phyloP scores from a whole-genome alignment of 345 rosid species.

The Laguncularia racemosa region DNA sequence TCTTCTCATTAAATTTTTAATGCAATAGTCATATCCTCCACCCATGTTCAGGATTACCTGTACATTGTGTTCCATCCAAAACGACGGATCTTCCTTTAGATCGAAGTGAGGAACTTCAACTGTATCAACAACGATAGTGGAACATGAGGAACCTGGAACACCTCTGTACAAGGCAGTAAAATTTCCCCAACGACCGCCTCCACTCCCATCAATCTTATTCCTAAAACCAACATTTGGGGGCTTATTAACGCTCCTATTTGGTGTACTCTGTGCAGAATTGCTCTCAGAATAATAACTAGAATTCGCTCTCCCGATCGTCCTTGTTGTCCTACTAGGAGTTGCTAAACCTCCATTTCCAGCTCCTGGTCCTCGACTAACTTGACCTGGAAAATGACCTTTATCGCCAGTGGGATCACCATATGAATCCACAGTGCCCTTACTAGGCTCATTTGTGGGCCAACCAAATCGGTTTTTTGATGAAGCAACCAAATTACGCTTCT shows the following conservation, averaged over 20 bases:
- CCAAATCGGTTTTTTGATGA: slow-evolving; percentile 48
- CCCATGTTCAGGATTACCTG: slow-evolving; percentile 36
- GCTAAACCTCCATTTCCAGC: slow-evolving; percentile 17
- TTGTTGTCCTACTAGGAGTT: slow-evolving; percentile 53
- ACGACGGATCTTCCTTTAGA: slow-evolving; percentile 85
- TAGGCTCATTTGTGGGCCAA: slow-evolving; percentile 52
- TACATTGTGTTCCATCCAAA: slow-evolving; percentile 98
- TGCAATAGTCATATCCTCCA: background rate
- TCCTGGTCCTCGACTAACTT: slow-evolving; percentile 9
- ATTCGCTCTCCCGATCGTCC: slow-evolving; percentile 33
- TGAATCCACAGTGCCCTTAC: slow-evolving; percentile 7
- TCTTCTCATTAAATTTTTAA: background rate
- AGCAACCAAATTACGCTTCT: slow-evolving; percentile 35
- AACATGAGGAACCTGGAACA: slow-evolving; percentile 41
- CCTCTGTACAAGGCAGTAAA: slow-evolving; percentile 77
- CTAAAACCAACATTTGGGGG: slow-evolving; percentile 57
- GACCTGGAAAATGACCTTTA: slow-evolving; percentile 5
- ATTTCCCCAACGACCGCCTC: slow-evolving; percentile 42
- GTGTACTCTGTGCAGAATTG: slow-evolving; percentile 80
- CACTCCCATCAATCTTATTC: slow-evolving; percentile 46
- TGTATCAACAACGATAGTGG: slow-evolving; percentile 43
- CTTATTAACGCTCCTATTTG: slow-evolving; percentile 83
- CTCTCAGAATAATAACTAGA: slow-evolving; percentile 36
- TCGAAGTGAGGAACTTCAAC: slow-evolving; percentile 93
- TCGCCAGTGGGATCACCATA: slow-evolving; percentile 28